Evolutionary conservation across 768 basidiomycete genomes (phyloP).

Genomic region (Terana coerulea): DNA sequence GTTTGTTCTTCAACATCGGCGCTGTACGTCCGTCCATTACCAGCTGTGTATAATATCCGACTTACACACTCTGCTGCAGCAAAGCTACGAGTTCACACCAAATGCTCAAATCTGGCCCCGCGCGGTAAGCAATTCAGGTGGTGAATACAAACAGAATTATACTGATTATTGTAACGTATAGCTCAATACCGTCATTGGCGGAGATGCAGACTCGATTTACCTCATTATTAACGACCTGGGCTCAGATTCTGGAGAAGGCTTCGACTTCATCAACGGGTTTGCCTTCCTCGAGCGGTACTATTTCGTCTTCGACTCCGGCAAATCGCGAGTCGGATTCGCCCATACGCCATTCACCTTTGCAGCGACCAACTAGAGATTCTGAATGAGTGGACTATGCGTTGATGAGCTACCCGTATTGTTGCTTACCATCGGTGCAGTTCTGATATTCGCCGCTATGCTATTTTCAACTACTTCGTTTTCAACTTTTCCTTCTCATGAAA

Average conservation of each 20-base stretch:
- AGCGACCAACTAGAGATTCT: slow-evolving; percentile 23
- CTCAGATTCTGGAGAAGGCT: not conserved
- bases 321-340: slow-evolving; percentile 30
- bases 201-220: slow-evolving; percentile 17
- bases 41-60: not conserved
- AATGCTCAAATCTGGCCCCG: slow-evolving; percentile 74
- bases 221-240: slow-evolving; percentile 10
- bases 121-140: slow-evolving; percentile 47
- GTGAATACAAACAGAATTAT: not conserved
- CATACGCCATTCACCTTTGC: slow-evolving; percentile 27
- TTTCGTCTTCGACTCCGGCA: slow-evolving; percentile 18
- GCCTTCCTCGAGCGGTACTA: slow-evolving; percentile 8
- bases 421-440: no score
- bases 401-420: no score
- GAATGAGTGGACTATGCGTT: no score
- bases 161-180: not conserved
- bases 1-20: slow-evolving; percentile 26
- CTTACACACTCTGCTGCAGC: slow-evolving; percentile 11
- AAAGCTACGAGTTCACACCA: slow-evolving; percentile 42
- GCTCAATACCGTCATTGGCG: slow-evolving; percentile 25
- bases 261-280: slow-evolving; percentile 7
- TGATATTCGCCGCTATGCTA: no score
- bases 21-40: not conserved
- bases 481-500: no score
- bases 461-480: no score